Conservation (phyloP, 345 rosid species). For the Aquilaria malaccensis region DNA sequence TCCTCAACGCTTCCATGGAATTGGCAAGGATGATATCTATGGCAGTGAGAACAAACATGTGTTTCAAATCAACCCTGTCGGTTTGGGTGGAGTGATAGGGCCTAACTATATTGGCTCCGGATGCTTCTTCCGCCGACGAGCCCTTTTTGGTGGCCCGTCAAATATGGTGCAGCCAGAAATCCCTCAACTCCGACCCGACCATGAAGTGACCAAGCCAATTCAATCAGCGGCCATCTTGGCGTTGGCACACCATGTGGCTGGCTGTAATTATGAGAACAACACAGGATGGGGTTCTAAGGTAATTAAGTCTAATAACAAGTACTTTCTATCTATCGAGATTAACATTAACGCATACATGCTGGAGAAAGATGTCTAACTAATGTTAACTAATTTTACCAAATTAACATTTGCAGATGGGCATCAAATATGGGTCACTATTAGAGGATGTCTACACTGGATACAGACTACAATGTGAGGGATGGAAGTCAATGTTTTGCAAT, state of each 20-base stretch:
- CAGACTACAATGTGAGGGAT: slow-evolving; percentile 54
- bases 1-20: slow-evolving; percentile 51
- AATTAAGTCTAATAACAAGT: slow-evolving; percentile 1
- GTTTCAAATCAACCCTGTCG: slow-evolving; percentile 32
- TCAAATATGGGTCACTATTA: slow-evolving; percentile 58
- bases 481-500: slow-evolving; percentile 51
- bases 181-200: slow-evolving; percentile 25
- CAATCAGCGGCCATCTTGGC: slow-evolving; percentile 17
- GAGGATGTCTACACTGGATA: slow-evolving; percentile 66
- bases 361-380: too few relatives aligned
- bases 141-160: slow-evolving; percentile 43
- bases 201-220: slow-evolving; percentile 22
- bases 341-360: too few relatives aligned
- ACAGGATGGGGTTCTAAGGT: slow-evolving; percentile 66
- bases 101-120: slow-evolving; percentile 48
- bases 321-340: too few relatives aligned
- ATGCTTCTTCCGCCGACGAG: slow-evolving; percentile 49
- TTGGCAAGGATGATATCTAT: slow-evolving; percentile 52
- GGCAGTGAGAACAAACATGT: slow-evolving; percentile 27
- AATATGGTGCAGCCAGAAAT: slow-evolving; percentile 22
- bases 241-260: slow-evolving; percentile 43
- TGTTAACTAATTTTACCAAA: too few relatives aligned
- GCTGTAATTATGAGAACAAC: slow-evolving; percentile 39
- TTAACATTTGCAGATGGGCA: slow-evolving; percentile 40
- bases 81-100: slow-evolving; percentile 43